Percentiles rank a stretch among this genome's conserved stretches.
These are phyloP conservation scores for Nannizziopsis barbatae DNA, from an alignment of 2,329 filamentous ascomycete species.

Conservation along the genomic window DNA sequence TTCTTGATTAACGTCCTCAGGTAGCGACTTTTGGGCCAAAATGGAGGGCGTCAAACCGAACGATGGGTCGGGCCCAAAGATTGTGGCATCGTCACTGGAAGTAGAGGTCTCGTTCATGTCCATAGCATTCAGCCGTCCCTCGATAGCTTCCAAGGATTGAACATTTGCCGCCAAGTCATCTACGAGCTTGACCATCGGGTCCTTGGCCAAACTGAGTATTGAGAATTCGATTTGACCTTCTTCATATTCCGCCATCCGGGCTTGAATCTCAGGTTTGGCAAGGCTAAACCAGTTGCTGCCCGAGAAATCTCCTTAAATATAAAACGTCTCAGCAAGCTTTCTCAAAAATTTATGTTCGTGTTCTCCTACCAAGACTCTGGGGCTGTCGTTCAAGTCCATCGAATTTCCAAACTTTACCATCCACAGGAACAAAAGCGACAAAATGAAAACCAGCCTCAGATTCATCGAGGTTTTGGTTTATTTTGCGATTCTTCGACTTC, in stretches of 20 bases:
- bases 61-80: slow-evolving; percentile 30
- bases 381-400: slow-evolving; percentile 71
- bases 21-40: slow-evolving; percentile 27
- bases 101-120: slow-evolving; percentile 4
- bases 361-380: slow-evolving; percentile 45
- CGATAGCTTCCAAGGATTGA: slow-evolving; percentile 33
- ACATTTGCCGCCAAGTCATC: slow-evolving; percentile 37
- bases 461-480: slow-evolving; percentile 34
- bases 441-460: slow-evolving; percentile 69
- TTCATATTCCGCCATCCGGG: slow-evolving; percentile 56
- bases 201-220: slow-evolving; percentile 61
- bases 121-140: slow-evolving; percentile 15
- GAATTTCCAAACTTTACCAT: slow-evolving; percentile 71
- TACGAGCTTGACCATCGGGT: slow-evolving; percentile 45
- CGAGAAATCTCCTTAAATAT: slow-evolving; percentile 29
- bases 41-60: slow-evolving; percentile 24
- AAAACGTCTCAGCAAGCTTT: slow-evolving; percentile 12
- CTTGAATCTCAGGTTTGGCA: slow-evolving; percentile 53
- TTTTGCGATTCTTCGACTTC: slow-evolving; percentile 24
- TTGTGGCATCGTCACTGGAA: slow-evolving; percentile 17
- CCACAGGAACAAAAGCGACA: slow-evolving; percentile 71
- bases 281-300: slow-evolving; percentile 54
- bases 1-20: slow-evolving; percentile 17
- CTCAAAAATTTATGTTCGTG: background rate
- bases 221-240: slow-evolving; percentile 61